Evolutionary conservation across 768 basidiomycete genomes (phyloP).

Genomic region (Podaxis mareebaensis): DNA sequence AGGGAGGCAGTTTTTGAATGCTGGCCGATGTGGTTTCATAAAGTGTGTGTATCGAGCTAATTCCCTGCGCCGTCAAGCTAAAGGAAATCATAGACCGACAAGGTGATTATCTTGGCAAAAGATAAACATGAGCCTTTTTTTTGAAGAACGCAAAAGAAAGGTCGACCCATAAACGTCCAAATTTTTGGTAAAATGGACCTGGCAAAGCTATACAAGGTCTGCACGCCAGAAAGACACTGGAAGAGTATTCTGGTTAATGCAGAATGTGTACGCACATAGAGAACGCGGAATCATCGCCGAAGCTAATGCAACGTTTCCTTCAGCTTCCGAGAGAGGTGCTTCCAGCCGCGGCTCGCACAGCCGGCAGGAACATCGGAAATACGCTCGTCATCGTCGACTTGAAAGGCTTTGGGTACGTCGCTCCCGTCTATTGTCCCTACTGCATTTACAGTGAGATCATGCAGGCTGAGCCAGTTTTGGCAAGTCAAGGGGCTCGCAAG

Average conservation of each 20-base stretch:
- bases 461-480: conserved; percentile 71
- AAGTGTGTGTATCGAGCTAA: conserved; percentile 38
- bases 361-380: conserved; percentile 49
- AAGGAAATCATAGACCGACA: conserved; percentile 57
- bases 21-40: conserved; percentile 83
- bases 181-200: conserved; percentile 61
- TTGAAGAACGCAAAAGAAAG: conserved; percentile 44
- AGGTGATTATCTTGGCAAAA: conserved; percentile 37
- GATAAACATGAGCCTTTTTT: neutral
- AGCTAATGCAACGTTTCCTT: neutral
- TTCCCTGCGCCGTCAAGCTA: neutral
- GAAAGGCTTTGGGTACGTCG: conserved; percentile 63
- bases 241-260: conserved; percentile 63
- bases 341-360: conserved; percentile 61
- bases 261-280: conserved; percentile 44
- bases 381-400: conserved; percentile 70
- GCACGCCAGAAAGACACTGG: conserved; percentile 64
- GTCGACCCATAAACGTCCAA: conserved; percentile 72
- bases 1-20: conserved; percentile 68
- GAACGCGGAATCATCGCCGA: neutral
- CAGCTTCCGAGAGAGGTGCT: conserved; percentile 64
- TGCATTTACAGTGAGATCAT: neutral
- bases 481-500: conserved; percentile 68
- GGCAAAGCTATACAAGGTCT: conserved; percentile 52
- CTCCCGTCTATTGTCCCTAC: conserved; percentile 17